Base-by-base conservation (phyloP, 2,329 filamentous ascomycete species). In the Calonectria hawksworthii region DNA sequence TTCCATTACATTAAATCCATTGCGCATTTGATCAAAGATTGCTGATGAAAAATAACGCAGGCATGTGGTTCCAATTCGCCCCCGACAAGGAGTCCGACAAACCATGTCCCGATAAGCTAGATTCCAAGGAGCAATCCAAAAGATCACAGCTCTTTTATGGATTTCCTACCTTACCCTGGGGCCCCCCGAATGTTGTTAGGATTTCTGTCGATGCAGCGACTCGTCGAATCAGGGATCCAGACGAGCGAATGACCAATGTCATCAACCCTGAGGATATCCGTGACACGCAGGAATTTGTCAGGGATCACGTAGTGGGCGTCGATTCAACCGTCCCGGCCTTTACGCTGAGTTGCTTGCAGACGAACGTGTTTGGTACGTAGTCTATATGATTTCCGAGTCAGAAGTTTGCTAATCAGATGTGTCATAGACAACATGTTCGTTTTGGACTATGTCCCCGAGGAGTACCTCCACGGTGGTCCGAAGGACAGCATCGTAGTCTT, bases 351-450 rank as follows among this genome's bases (percentile, higher is more conserved):
- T 68, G 63, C 51, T 26, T 68, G n/a, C 32, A 72, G 50, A 68
- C 50, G 16, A 72, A 72, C 26, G 63, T 68, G 28, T 67, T 36
- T 32, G 70, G 70, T 72, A 63, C 13, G 59, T 69, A 21, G n/a
- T n/a, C 34, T 36, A 11, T 21, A 26, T 23, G 14, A 10, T n/a
- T 38, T 47, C 9, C 4, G 4, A 34, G 14, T 14, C 59, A 10
- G 14, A 3, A 11, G 8, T 23, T 18, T 32, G 23, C 71, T 78
- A 47, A 78, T 21, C 5, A 0, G n/a, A 21, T 3, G 16, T 38
- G 10, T 13, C 6, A 7, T 38, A 77, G 75, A 78, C 3, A 72
- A 77, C 6, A 77, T 77, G 68, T 77, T 77, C 47, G 76, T 78
- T 10, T 23, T 78, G n/a, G 75, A 77, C 28, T 77, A 76, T 14